Base-by-base conservation (phyloP, 2,329 filamentous ascomycete species). In the Chrysosporium keratinophilum region DNA sequence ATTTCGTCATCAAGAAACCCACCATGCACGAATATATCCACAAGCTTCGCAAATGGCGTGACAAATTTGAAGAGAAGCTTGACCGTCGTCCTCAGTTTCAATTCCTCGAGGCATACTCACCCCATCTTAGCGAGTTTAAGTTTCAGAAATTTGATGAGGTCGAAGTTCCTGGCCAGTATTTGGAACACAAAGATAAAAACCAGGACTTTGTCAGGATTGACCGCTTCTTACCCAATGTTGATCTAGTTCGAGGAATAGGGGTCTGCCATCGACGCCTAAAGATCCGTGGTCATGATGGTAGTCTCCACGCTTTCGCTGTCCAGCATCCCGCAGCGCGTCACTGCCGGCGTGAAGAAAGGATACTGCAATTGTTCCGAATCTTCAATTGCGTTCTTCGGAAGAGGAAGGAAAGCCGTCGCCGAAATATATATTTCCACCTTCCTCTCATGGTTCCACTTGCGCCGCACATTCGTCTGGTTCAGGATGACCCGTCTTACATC, bases 11-110 rank as follows among this genome's bases (percentile, higher is more conserved):
- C 53, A 87, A 90, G 66, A 96, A 95, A 70, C 94, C 93, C 2
- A 97, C 90, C 1, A 96, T 98, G 89, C 86, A 87, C 66, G 90
- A 96, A 68, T 99, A 99, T 74, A 97, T 98, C 58, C 88, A 95
- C 69, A 97, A 96, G 69, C 76, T 98, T 50, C 85, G 93, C 44
- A 86, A 84, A 61, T 99, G 93, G 93, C 83, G 94, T 51, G 93
- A 96, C 71, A 93, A 95, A 67, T 96, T 98, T 62, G 93, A 97
- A 68, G 90, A 97, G 74, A 95, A 95, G 69, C 82, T 98, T 47
- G 93, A 99, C 67, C 85, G 90, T 17, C 81, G 93, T 49, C 77
- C 83, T 39, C 79, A 83, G 23, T 81, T 78, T 41, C 80, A 85
- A 50, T 84, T 85, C 48, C 77, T 99, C 9, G 93, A 98, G 69